Conservation (phyloP, 2,329 filamentous ascomycete species). For the Hymenoscyphus salicellus region DNA sequence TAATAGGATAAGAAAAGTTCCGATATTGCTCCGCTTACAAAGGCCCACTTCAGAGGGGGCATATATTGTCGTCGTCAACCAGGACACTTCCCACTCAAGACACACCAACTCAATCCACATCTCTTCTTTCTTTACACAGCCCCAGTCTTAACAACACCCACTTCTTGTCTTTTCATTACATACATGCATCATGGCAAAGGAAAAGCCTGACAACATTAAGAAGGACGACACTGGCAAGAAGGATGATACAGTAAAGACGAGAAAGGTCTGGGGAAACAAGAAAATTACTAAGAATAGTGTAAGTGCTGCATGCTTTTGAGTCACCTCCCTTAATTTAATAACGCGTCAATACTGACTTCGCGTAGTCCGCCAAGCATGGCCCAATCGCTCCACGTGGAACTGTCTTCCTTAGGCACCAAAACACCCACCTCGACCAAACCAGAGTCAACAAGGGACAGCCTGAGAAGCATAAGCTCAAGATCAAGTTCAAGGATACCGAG, state of each 20-base stretch:
- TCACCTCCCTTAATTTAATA: not conserved
- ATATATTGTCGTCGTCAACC: not conserved
- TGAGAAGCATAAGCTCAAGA: not conserved
- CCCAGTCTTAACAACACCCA: too few species aligned
- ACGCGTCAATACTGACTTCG: not conserved
- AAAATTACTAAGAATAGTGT: not conserved
- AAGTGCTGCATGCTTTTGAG: not conserved
- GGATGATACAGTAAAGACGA: too few species aligned
- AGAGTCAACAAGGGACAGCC: not conserved
- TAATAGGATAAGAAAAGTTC: not conserved
- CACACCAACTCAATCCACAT: not conserved
- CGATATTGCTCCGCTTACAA: not conserved
- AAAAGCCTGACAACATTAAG: too few species aligned
- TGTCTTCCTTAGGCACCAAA: not conserved
- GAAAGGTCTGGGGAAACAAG: not conserved
- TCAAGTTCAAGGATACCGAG: not conserved
- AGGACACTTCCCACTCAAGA: not conserved
- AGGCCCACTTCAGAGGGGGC: not conserved
- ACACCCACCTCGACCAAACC: conserved; percentile 15
- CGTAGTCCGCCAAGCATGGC: not conserved
- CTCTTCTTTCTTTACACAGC: not conserved
- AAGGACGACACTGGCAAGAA: too few species aligned
- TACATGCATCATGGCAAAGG: too few species aligned
- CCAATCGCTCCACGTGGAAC: not conserved
- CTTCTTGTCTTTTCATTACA: too few species aligned